These are phyloP conservation scores for Agrocybe pediades DNA, from an alignment of 768 basidiomycete genomes.

Conservation along the genomic window DNA sequence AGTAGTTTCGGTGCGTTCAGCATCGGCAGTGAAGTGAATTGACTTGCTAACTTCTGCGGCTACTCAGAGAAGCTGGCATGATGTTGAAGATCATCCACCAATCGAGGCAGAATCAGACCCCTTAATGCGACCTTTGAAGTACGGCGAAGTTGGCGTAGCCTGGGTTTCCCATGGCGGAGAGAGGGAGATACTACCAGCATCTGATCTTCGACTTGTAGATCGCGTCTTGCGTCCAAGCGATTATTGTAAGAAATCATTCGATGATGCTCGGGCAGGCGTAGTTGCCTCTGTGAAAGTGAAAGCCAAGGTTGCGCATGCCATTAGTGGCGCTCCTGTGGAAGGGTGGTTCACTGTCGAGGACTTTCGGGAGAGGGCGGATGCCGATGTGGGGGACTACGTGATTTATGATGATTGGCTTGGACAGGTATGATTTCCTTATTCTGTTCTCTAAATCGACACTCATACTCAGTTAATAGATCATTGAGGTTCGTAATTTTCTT, in stretches of 20 bases:
- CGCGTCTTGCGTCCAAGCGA: constrained; percentile 80
- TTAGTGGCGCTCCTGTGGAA: constrained; percentile 58
- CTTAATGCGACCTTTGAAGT: constrained; percentile 70
- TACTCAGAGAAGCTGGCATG: constrained; percentile 83
- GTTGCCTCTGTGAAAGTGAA: constrained; percentile 64
- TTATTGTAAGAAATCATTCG: constrained; percentile 75
- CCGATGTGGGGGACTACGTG: constrained; percentile 83
- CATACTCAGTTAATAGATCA: constrained; percentile 1
- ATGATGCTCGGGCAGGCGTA: constrained; percentile 76
- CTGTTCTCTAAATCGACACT: not conserved
- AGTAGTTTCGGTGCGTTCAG: constrained; percentile 59
- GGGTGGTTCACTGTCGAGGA: constrained; percentile 67
- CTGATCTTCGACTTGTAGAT: constrained; percentile 69
- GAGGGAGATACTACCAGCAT: constrained; percentile 74
- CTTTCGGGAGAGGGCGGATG: constrained; percentile 55
- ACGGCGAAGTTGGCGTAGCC: constrained; percentile 83
- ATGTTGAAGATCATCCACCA: constrained; percentile 70
- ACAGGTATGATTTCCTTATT: constrained; percentile 55
- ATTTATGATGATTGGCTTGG: constrained; percentile 87
- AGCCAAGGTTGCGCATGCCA: constrained; percentile 74
- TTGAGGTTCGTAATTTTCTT: constrained; percentile 11
- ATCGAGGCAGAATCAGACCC: constrained; percentile 53
- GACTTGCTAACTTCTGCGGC: not conserved
- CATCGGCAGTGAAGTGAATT: not conserved
- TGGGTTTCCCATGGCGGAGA: constrained; percentile 52